A percentile compares a stretch with the other conserved stretches of the same genome.
Evolutionary conservation across 2,329 filamentous ascomycete genomes (phyloP).

Genomic region (Geoglossum cookeanum): DNA sequence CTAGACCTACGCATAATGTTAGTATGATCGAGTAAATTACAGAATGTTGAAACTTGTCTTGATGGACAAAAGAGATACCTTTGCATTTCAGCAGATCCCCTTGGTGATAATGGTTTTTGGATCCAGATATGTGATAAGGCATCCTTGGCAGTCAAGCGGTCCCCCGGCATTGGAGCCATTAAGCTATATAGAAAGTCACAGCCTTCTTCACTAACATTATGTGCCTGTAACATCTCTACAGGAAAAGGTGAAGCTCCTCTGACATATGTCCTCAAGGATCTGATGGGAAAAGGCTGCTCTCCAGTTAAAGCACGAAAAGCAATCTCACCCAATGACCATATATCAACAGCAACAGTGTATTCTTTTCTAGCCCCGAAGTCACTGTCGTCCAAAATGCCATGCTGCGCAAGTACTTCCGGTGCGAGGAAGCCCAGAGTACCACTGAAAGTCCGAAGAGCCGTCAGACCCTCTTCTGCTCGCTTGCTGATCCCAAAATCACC

Average conservation of each 20-base stretch:
- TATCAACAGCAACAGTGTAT: conserved; percentile 8
- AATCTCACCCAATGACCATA: conserved; percentile 11
- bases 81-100: neutral
- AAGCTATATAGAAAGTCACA: neutral
- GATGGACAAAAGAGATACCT: neutral
- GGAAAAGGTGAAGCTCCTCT: neutral
- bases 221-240: neutral
- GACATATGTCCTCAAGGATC: neutral
- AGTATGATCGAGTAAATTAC: neutral
- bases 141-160: neutral
- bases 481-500: too few species aligned
- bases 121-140: neutral
- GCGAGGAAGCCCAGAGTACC: conserved; percentile 9
- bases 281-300: conserved; percentile 4
- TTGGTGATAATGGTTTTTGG: neutral
- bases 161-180: neutral
- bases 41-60: neutral
- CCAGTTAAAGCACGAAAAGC: conserved; percentile 6
- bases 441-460: conserved; percentile 4
- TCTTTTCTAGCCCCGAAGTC: neutral
- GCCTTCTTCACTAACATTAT: neutral
- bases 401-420: conserved; percentile 8
- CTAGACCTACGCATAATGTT: neutral
- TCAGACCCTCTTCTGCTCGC: neutral
- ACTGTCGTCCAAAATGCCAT: conserved; percentile 1